Evolutionary conservation across 495 filamentous ascomycete genomes (phyloP).

Genomic region (Annulohypoxylon nitens): DNA sequence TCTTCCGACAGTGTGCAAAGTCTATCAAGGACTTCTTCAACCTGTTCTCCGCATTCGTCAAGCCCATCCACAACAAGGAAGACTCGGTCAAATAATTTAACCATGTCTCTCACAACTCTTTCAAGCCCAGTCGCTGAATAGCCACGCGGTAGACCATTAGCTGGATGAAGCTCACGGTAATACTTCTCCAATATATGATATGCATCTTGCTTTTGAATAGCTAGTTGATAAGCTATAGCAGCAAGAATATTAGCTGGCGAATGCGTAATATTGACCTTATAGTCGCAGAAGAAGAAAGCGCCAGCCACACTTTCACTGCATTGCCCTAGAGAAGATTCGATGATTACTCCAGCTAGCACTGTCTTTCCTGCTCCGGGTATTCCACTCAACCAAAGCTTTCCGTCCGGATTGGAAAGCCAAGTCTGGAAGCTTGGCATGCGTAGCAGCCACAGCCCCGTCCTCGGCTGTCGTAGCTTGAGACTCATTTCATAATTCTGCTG

Average conservation of each 20-base stretch:
- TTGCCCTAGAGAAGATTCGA: constrained; percentile 33
- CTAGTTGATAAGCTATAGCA: constrained; percentile 52
- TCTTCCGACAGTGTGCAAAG: constrained; percentile 31
- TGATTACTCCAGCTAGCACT: constrained; percentile 50
- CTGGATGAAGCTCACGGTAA: constrained; percentile 38
- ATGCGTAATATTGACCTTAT: constrained; percentile 51
- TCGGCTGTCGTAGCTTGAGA: constrained; percentile 50
- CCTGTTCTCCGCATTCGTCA: constrained; percentile 48
- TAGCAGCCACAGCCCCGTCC: constrained; percentile 56
- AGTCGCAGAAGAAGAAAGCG: constrained; percentile 60
- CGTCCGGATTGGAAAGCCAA: constrained; percentile 44
- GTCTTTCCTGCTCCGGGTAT: constrained; percentile 62
- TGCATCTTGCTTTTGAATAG: constrained; percentile 51
- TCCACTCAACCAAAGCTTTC: constrained; percentile 56
- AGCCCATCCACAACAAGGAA: constrained; percentile 52
- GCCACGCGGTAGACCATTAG: background rate
- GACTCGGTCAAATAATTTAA: constrained; percentile 37
- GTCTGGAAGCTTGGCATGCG: constrained; percentile 44
- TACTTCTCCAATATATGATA: constrained; percentile 48
- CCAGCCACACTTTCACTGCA: constrained; percentile 34
- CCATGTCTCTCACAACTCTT: constrained; percentile 42
- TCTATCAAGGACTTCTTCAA: constrained; percentile 26
- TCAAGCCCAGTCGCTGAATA: constrained; percentile 17
- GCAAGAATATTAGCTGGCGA: constrained; percentile 50
- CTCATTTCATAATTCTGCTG: constrained; percentile 47